Evolutionary conservation across 192 early-diverging fungal species (phyloP), one percentile per base, ranked within the genome.

Genomic region (Coemansia sp.): DNA sequence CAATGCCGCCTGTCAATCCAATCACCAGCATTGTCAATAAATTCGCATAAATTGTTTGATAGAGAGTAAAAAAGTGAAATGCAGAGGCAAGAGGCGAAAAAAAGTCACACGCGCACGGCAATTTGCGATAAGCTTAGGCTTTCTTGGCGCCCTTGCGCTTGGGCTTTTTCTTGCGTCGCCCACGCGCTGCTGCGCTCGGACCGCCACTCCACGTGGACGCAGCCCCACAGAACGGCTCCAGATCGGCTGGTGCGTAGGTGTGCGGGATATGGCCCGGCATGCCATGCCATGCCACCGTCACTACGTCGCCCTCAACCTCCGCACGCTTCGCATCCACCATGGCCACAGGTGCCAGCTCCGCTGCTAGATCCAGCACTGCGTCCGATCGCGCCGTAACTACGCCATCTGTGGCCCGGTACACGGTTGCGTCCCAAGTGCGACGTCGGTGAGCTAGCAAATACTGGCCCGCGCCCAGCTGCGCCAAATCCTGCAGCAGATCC

Each of bases 1-100:
- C 90, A 43, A 99, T 99, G 23, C 94, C 93, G 48, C 96, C 96
- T 8, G 96, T 98, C 32, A 98, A 79, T 9, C 95, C 95, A 30
- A 97, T 67, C 20, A 98, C 67, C 44, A 87, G 84, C 95, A 98
- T 47, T 19, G 14, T 35, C 8, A 35, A 35, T 35, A 35, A 14
- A 35, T 14, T 8, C 34, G n/a, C n/a, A n/a, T n/a, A 29, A 29
- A 29, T 5, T 5, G 28, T 49, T 30, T 30, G 12, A 42, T 44
- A 22, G 8, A 14, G 34, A 48, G 46, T 15, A 27, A 49, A 25
- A 22, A 2, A 8, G 19, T 19, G 4, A 46, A 20, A 31, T 29
- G 8, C 27, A 47, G 27, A 46, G 15, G 0, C 2, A 0, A 39
- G 7, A 19, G n/a, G 19, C 4, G 17, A 30, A 47, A 30, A 30